Base-by-base conservation (phyloP, 2,329 filamentous ascomycete species). In the Arthroderma sp. region DNA sequence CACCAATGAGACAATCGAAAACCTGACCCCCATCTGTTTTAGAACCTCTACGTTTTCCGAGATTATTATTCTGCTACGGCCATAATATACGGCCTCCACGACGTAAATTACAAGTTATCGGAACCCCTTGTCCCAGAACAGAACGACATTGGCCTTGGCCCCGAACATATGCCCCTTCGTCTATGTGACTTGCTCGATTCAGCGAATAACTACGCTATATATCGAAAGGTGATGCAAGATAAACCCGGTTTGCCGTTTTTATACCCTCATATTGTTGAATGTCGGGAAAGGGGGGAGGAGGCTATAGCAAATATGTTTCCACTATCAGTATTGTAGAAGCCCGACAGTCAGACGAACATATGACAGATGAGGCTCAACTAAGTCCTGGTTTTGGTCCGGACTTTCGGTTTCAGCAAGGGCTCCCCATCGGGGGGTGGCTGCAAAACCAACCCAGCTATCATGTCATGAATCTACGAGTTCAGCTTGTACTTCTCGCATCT, bases 31-130 rank as follows among this genome's bases (percentile, higher is more conserved):
- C 8, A 36, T 2, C 8, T 4, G 28, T 10, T 5, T 15, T 32
- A 66, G 63, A 47, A 46, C 8, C 53, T 66, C n/a, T 45, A 60
- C 32, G 33, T 29, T 11, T 45, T 52, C 10, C 51, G 50, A 31
- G 61, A 65, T 43, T 67, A 66, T 41, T 57, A 66, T 36, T 62
- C 63, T 2, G 51, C 61, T 9, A 59, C 59, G 5, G 63, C 63
- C 6, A 52, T 65, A 11, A 47, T 64, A 4, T 53, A 56, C 27
- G 63, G 63, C 4, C 53, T 67, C 4, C 58, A 59, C n/a, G 57
- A 54, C 40, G 60, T 60, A 37, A 57, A 54, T 38, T 36, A 39
- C 4, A 42, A 42, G 8, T 15, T 39, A n/a, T 47, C 42, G 33
- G 33, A 45, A 43, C 33, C 41, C 10, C 31, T 36, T 15, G 36